Evolutionary conservation across 257 asterid genomes (phyloP).

Genomic region (Ilex aquifolium): DNA sequence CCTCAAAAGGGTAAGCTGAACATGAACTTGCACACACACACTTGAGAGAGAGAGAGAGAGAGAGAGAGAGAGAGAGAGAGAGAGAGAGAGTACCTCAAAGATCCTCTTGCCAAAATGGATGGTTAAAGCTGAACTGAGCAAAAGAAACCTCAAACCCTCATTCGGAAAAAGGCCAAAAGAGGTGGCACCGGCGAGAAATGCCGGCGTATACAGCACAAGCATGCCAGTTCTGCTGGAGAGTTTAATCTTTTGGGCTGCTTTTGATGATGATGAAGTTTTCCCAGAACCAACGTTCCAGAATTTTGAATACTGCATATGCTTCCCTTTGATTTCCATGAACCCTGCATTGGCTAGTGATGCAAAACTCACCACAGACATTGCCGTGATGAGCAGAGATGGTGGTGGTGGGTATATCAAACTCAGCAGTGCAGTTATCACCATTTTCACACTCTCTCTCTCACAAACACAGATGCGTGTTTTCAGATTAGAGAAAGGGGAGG

Average conservation of each 20-base stretch:
- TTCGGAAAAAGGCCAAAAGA: conserved; percentile 40
- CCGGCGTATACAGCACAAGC: conserved; percentile 57
- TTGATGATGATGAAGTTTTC: background rate
- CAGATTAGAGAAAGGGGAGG: too few species aligned
- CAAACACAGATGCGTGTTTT: too few species aligned
- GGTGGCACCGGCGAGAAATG: conserved; percentile 40
- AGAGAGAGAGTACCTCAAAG: conserved; percentile 38
- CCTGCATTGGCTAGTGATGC: conserved; percentile 23
- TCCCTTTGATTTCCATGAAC: conserved; percentile 44
- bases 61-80: background rate
- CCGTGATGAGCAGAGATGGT: conserved; percentile 27
- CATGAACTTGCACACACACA: too few species aligned
- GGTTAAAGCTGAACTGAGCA: conserved; percentile 45
- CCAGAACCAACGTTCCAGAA: conserved; percentile 36
- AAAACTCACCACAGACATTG: conserved; percentile 22
- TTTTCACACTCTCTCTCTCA: background rate
- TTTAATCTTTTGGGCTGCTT: background rate
- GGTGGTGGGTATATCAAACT: conserved; percentile 31
- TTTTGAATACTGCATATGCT: conserved; percentile 67
- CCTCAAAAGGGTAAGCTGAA: too few species aligned
- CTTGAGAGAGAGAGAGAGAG: too few species aligned
- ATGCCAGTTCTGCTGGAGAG: conserved; percentile 56
- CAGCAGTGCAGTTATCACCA: conserved; percentile 16
- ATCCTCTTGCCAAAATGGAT: conserved; percentile 63
- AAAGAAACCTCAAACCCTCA: conserved; percentile 32